These are phyloP conservation scores for Lepidium aucheri DNA, from an alignment of 345 rosid species.

Conservation along the genomic window DNA sequence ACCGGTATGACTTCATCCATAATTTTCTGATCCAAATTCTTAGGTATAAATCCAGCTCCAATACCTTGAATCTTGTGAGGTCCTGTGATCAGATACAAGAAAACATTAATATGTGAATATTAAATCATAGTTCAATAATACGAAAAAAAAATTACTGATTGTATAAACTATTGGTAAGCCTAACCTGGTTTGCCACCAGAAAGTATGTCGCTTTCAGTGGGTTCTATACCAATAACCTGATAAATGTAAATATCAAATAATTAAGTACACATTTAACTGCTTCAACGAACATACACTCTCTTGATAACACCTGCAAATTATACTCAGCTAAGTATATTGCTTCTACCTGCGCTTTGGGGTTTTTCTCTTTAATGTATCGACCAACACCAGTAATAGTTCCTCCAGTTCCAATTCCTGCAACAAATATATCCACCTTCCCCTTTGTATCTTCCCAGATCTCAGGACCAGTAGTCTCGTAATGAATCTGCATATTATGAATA, in stretches of 20 bases:
- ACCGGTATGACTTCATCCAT: constrained; percentile 90
- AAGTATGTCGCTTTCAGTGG: constrained; percentile 67
- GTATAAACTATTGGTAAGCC: neutral
- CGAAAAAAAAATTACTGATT: neutral
- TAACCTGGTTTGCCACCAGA: constrained; percentile 86
- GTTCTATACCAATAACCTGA: constrained; percentile 86
- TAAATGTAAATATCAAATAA: constrained; percentile 2
- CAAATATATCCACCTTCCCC: constrained; percentile 67
- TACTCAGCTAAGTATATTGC: neutral
- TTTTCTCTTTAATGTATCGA: constrained; percentile 62
- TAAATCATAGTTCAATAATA: neutral
- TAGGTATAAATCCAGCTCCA: constrained; percentile 96
- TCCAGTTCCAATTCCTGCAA: constrained; percentile 83
- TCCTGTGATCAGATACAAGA: constrained; percentile 39
- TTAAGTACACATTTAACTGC: neutral
- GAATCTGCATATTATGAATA: constrained; percentile 36
- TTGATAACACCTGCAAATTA: neutral
- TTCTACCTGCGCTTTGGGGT: constrained; percentile 58
- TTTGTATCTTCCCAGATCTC: constrained; percentile 76
- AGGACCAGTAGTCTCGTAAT: constrained; percentile 79
- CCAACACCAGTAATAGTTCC: constrained; percentile 88
- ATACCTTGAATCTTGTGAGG: constrained; percentile 99
- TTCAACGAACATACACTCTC: neutral
- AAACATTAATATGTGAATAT: neutral
- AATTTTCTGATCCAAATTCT: constrained; percentile 60